Base-by-base conservation (phyloP, 192 early-diverging fungal genomes). In the Rhizoclosmatium sp. region DNA sequence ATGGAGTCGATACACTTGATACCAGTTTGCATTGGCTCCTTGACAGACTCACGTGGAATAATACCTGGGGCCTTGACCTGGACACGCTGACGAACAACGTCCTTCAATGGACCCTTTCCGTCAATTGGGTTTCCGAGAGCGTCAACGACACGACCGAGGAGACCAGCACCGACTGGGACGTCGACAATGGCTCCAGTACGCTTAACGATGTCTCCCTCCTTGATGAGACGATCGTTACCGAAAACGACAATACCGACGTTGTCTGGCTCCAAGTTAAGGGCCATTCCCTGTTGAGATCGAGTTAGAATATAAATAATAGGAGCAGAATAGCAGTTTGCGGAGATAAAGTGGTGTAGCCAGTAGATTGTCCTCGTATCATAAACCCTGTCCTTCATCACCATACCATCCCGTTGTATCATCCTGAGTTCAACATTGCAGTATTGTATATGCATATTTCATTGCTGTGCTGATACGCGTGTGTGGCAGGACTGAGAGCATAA, bases 241-340 rank as follows among this genome's bases (percentile, higher is more conserved):
- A 99, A 98, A 47, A 99, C 95, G 89, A 99, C 98, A 90, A 99
- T 94, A 98, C 98, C 98, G 87, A 99, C 98, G 87, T 99, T 98
- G 90, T 99, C 98, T 49, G 97, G 90, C 87, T 99, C 98, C 91
- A 99, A 93, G 92, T 99, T 99, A 79, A 99, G 93, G 67, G 98
- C 96, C 96, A 97, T 97, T 84, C 98, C 98, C 96, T 98, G 79
- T 23, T 2, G 49, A 0, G 31, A 76, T 0, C 19, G 45, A 45
- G 41, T 5, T 42, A 47, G 19, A 31, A 31, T 16, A 3, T 23
- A 68, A 65, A 39, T 59, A 56, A 21, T 5, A 31, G 31, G 31
- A 31, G 31, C 31, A 31, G 31, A 31, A 31, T 31, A 31, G 31
- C 31, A 31, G 31, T 31, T 31, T 31, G 31, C 31, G 31, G 31